A percentile compares a stretch with the other conserved stretches of the same genome.
These are phyloP conservation scores for Marchantia polymorpha DNA, from an alignment of 225 moss, liverwort and hornwort genomes.

Conservation along the genomic window DNA sequence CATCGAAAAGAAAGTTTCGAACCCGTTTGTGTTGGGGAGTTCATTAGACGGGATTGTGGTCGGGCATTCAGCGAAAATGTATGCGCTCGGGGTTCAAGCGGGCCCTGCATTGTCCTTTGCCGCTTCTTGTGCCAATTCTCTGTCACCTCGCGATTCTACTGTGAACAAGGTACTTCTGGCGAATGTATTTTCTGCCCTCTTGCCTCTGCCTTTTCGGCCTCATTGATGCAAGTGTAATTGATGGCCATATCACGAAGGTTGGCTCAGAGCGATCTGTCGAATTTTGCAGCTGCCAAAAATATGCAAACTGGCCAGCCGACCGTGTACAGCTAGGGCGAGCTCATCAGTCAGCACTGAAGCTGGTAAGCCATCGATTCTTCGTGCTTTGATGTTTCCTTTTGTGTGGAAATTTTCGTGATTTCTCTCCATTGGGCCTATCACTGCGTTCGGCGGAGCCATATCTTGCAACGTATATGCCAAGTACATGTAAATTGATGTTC, in stretches of 20 bases:
- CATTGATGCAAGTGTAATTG: no score
- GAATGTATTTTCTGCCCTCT: background rate
- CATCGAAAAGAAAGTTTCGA: no score
- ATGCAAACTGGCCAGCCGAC: background rate
- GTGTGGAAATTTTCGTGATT: no score
- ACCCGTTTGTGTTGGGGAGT: no score
- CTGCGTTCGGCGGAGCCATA: no score
- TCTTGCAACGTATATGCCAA: no score
- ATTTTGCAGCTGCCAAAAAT: background rate
- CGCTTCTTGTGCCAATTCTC: background rate
- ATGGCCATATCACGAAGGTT: no score
- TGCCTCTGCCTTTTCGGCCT: no score
- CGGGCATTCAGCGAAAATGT: slow-evolving; percentile 14
- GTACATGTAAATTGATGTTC: no score
- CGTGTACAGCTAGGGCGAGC: background rate
- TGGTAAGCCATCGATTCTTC: slow-evolving; percentile 7
- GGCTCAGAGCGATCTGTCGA: background rate
- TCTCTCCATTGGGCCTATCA: no score
- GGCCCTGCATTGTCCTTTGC: slow-evolving; percentile 12
- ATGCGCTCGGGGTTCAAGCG: slow-evolving; percentile 17
- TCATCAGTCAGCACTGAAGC: background rate
- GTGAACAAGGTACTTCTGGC: background rate
- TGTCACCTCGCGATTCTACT: background rate
- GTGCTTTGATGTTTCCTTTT: no score
- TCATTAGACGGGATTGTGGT: no score